Percentiles rank a stretch among this genome's conserved stretches.
phyloP scores from a whole-genome alignment of 192 early-diverging fungal genomes.

The Rhizoclosmatium sp. region DNA sequence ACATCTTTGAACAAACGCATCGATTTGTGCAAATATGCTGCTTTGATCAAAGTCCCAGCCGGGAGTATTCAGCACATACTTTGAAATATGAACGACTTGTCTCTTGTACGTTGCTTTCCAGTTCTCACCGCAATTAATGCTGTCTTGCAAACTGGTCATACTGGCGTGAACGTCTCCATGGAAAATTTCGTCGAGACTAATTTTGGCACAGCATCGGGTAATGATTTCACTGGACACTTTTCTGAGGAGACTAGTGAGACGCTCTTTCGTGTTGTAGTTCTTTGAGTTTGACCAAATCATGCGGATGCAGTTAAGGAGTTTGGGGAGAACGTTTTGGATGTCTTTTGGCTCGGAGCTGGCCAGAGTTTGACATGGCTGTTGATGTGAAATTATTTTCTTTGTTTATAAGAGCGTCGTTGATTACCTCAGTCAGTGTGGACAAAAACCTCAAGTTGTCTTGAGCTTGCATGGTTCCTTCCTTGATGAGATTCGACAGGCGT shows the following conservation, averaged over 20 bases:
- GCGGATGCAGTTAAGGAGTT: conserved; percentile 61
- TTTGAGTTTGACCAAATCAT: conserved; percentile 71
- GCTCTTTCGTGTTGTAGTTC: conserved; percentile 69
- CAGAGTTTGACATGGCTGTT: conserved; percentile 55
- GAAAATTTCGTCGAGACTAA: conserved; percentile 70
- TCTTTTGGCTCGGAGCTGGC: conserved; percentile 60
- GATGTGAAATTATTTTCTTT: neutral
- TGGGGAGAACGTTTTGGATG: conserved; percentile 60
- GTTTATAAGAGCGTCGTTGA: neutral
- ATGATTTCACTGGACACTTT: conserved; percentile 75
- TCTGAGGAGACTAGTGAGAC: conserved; percentile 63
- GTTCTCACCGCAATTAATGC: conserved; percentile 67
- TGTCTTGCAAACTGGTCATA: conserved; percentile 64
- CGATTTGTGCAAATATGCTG: conserved; percentile 73
- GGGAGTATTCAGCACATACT: conserved; percentile 41
- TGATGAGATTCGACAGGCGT: conserved; percentile 65
- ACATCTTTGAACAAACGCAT: conserved; percentile 72
- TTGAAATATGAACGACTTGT: conserved; percentile 56
- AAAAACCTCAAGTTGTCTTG: conserved; percentile 74
- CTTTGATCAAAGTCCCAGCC: conserved; percentile 74
- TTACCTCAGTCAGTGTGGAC: conserved; percentile 55
- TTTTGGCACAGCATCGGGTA: conserved; percentile 65
- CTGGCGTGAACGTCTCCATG: conserved; percentile 66
- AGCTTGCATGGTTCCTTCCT: conserved; percentile 68
- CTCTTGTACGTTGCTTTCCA: conserved; percentile 68